A percentile compares a stretch with the other conserved stretches of the same genome.
Conservation (phyloP, 2,329 filamentous ascomycete species). For the Gnomoniopsis sp. region DNA sequence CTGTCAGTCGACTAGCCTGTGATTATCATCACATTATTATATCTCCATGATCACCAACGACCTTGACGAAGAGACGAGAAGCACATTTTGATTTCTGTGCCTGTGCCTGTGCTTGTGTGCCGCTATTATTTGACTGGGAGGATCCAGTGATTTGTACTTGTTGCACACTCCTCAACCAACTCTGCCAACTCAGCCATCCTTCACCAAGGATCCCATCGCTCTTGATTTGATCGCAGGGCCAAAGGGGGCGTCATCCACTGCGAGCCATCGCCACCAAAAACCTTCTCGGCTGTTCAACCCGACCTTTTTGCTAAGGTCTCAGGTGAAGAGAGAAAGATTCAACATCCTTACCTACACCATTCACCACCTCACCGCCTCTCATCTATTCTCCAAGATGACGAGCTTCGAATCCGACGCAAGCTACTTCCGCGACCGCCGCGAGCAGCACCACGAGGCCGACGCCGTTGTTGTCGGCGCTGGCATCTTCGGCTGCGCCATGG, state of each 20-base stretch:
- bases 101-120: too few relatives aligned
- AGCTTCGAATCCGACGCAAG: constrained; percentile 29
- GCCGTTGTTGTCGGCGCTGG: constrained; percentile 91
- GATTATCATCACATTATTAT: constrained; percentile 9
- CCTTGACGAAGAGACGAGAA: not conserved
- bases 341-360: not conserved
- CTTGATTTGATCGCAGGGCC: too few relatives aligned
- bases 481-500: constrained; percentile 82
- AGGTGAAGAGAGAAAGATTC: not conserved
- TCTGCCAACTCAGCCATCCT: too few relatives aligned
- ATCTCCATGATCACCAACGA: not conserved
- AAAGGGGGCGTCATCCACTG: too few relatives aligned
- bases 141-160: too few relatives aligned
- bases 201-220: too few relatives aligned
- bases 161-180: too few relatives aligned
- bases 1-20: constrained; percentile 8
- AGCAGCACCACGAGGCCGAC: constrained; percentile 65
- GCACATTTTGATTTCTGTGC: not conserved
- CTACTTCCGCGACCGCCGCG: constrained; percentile 45
- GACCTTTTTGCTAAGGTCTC: too few relatives aligned
- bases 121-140: too few relatives aligned
- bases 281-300: not conserved
- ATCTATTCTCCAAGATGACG: constrained; percentile 22
- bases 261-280: not conserved
- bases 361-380: not conserved